phyloP scores from a whole-genome alignment of 768 basidiomycete species.

The Lactarius sanguifluus region DNA sequence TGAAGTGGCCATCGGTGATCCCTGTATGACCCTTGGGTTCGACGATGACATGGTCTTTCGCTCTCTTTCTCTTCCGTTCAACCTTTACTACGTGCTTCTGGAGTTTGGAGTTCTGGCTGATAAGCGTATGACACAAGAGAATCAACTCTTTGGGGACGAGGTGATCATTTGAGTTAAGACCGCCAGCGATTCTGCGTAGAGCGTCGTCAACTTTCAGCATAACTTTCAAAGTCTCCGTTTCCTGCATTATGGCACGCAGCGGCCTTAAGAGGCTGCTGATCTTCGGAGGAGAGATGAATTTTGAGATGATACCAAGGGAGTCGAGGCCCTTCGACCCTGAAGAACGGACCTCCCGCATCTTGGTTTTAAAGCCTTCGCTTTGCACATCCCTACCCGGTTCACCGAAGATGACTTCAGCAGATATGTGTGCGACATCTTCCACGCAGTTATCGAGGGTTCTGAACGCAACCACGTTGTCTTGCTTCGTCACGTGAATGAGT shows the following conservation, averaged over 20 bases:
- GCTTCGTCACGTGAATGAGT: conserved; percentile 73
- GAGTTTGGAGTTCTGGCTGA: conserved; percentile 89
- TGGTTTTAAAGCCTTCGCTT: conserved; percentile 90
- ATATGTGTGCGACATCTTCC: conserved; percentile 74
- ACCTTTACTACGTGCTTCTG: conserved; percentile 56
- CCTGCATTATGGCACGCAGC: conserved; percentile 78
- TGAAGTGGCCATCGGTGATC: conserved; percentile 64
- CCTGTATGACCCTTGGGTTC: conserved; percentile 69
- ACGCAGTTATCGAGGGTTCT: conserved; percentile 71
- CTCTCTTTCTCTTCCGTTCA: conserved; percentile 38
- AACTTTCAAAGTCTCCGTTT: conserved; percentile 75
- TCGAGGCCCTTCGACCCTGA: conserved; percentile 85
- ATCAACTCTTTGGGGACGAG: conserved; percentile 70
- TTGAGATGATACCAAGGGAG: conserved; percentile 78
- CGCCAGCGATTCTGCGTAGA: conserved; percentile 75
- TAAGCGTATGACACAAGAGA: conserved; percentile 81
- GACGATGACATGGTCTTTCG: conserved; percentile 59
- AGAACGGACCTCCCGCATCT: conserved; percentile 86
- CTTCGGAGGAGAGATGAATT: conserved; percentile 70
- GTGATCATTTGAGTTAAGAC: conserved; percentile 79
- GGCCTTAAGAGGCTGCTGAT: conserved; percentile 78
- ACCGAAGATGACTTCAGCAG: conserved; percentile 90
- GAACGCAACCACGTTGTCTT: conserved; percentile 55
- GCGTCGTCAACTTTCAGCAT: conserved; percentile 89
- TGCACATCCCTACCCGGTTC: conserved; percentile 88